phyloP scores from a whole-genome alignment of 805 yeast genomes.

The Cyberlindnera galapagoensis region DNA sequence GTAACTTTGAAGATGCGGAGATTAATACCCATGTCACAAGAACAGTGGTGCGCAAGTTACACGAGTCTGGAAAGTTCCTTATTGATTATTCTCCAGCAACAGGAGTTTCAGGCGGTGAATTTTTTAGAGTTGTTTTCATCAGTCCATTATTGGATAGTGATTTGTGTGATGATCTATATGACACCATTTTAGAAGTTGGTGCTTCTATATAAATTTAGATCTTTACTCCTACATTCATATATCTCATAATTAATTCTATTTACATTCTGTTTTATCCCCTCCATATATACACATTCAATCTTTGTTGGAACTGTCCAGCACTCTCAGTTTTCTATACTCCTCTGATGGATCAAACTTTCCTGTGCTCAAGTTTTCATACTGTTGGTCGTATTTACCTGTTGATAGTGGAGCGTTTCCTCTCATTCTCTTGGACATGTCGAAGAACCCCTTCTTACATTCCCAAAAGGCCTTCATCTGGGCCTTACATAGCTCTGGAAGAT shows the following conservation, averaged over 20 bases:
- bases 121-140: conserved; percentile 78
- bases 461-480: conserved; percentile 80
- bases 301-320: conserved; percentile 47
- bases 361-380: conserved; percentile 65
- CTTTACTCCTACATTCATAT: neutral
- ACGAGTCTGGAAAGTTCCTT: conserved; percentile 57
- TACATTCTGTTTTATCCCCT: neutral
- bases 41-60: conserved; percentile 52
- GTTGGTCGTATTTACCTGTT: conserved; percentile 88
- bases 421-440: conserved; percentile 87
- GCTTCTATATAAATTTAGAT: conserved; percentile 2
- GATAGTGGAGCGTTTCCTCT: conserved; percentile 91
- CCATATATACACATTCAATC: conserved; percentile 16
- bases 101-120: conserved; percentile 58
- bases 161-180: conserved; percentile 40
- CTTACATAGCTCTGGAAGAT: conserved; percentile 81
- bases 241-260: neutral
- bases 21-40: conserved; percentile 53
- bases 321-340: conserved; percentile 68
- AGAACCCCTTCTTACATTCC: conserved; percentile 87
- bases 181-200: conserved; percentile 33
- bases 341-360: conserved; percentile 82
- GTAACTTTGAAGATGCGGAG: conserved; percentile 23
- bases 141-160: conserved; percentile 49
- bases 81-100: conserved; percentile 76